Evolutionary conservation across 2,329 filamentous ascomycete species (phyloP).

Genomic region (Epichloe gansuensis): DNA sequence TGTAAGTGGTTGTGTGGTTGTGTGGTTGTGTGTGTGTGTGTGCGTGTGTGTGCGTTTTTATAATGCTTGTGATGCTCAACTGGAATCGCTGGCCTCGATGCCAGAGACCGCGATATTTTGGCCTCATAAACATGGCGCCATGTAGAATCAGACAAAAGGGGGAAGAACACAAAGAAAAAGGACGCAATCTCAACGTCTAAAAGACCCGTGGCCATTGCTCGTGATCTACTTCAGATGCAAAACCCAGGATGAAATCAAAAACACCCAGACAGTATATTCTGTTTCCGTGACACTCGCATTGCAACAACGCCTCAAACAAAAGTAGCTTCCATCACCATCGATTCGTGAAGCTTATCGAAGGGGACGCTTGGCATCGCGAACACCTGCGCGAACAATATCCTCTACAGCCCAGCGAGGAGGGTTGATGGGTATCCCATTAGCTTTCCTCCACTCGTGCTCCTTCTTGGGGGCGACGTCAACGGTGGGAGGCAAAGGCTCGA

Average conservation of each 20-base stretch:
- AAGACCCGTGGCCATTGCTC: conserved; percentile 3
- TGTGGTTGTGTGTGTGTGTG: neutral
- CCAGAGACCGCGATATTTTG: neutral
- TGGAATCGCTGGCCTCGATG: neutral
- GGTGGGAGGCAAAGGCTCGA: conserved; percentile 61
- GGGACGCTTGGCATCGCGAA: conserved; percentile 61
- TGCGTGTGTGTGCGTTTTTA: neutral
- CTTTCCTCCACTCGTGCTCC: conserved; percentile 54
- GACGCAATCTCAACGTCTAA: neutral
- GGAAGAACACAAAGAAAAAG: neutral
- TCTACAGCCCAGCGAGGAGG: conserved; percentile 77
- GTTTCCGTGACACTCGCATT: neutral
- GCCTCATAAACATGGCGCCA: neutral
- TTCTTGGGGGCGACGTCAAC: conserved; percentile 57
- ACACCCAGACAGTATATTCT: conserved; percentile 7
- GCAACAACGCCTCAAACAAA: neutral
- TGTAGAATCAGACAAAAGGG: neutral
- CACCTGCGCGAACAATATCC: conserved; percentile 64
- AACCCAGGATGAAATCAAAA: conserved; percentile 3
- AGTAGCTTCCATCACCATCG: neutral
- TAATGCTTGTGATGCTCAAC: neutral
- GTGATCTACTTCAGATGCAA: conserved; percentile 10
- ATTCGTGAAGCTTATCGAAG: conserved; percentile 39
- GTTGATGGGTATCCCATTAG: conserved; percentile 53
- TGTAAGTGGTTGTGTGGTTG: too few species aligned